These are phyloP conservation scores for Hyaloperonospora arabidopsidis DNA, from an alignment of 352 stramenopile genomes.

Conservation along the genomic window DNA sequence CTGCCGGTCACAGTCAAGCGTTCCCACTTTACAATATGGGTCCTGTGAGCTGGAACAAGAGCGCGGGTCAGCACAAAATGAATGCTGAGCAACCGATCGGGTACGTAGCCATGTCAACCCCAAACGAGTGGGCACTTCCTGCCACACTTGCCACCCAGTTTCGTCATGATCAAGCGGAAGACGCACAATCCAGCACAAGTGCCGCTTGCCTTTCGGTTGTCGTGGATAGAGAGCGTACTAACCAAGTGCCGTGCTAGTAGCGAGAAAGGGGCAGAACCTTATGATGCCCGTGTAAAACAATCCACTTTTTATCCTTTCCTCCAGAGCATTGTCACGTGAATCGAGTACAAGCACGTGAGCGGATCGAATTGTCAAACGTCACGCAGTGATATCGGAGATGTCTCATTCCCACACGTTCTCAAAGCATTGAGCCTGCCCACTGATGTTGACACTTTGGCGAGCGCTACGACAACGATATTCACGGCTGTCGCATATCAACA, in stretches of 20 bases:
- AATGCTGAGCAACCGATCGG: conserved; percentile 14
- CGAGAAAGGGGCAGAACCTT: conserved; percentile 7
- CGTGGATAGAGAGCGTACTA: conserved; percentile 48
- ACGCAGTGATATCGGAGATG: too few relatives aligned
- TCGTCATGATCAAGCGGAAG: conserved; percentile 17
- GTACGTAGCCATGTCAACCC: conserved; percentile 37
- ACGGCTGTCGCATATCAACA: too few relatives aligned
- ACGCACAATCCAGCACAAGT: conserved; percentile 16
- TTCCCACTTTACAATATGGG: conserved; percentile 17
- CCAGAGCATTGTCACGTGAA: background rate
- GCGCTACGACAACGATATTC: too few relatives aligned
- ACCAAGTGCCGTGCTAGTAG: conserved; percentile 46
- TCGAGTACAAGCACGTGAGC: background rate
- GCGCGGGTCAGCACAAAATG: conserved; percentile 22
- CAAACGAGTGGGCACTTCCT: conserved; percentile 36
- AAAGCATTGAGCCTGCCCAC: too few relatives aligned
- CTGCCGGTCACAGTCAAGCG: conserved; percentile 13
- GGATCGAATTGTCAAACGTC: background rate
- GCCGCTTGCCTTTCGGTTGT: conserved; percentile 48
- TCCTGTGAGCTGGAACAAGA: conserved; percentile 19
- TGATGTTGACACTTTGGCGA: too few relatives aligned
- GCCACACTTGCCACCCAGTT: conserved; percentile 39
- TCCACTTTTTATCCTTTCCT: conserved; percentile 13
- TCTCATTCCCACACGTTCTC: too few relatives aligned
- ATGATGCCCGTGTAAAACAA: conserved; percentile 25